Conservation (phyloP, 1,284 basidiomycete species). For the Ceratobasidium sp. region DNA sequence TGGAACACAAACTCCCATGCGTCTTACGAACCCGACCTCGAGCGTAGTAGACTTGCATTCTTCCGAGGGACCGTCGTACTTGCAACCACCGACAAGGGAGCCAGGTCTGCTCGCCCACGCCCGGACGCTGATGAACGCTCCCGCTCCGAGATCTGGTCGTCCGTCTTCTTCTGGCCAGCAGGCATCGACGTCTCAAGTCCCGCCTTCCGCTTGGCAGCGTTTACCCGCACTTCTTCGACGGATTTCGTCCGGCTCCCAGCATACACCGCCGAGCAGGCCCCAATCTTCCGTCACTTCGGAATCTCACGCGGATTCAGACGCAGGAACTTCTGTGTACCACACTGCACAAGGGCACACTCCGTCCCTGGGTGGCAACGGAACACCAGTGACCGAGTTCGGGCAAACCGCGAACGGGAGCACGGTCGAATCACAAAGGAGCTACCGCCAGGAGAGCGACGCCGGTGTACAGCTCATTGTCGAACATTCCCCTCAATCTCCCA, state of each 20-base stretch:
- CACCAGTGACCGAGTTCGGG: constrained; percentile 29
- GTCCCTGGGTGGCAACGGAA: not conserved
- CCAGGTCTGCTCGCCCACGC: constrained; percentile 34
- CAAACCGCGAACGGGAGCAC: not conserved
- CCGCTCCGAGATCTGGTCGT: constrained; percentile 5
- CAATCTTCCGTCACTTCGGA: constrained; percentile 19
- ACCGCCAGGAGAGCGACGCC: constrained; percentile 34
- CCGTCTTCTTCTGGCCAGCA: not conserved
- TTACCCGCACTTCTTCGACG: constrained; percentile 10
- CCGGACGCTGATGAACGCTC: constrained; percentile 6
- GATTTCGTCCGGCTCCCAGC: constrained; percentile 7
- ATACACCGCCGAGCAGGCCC: not conserved
- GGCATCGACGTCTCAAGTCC: not conserved
- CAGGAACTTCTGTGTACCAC: constrained; percentile 25
- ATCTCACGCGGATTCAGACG: not conserved
- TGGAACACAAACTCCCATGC: constrained; percentile 2
- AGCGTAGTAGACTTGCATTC: too few species aligned
- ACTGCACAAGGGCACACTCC: constrained; percentile 26
- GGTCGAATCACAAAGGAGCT: not conserved
- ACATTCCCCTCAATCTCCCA: not conserved
- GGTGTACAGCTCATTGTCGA: constrained; percentile 38
- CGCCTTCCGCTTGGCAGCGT: constrained; percentile 41
- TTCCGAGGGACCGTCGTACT: too few species aligned
- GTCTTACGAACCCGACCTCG: not conserved
- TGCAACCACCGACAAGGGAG: not conserved